These are phyloP conservation scores for Jatropha curcas DNA, from an alignment of 345 rosid species.

Conservation along the genomic window DNA sequence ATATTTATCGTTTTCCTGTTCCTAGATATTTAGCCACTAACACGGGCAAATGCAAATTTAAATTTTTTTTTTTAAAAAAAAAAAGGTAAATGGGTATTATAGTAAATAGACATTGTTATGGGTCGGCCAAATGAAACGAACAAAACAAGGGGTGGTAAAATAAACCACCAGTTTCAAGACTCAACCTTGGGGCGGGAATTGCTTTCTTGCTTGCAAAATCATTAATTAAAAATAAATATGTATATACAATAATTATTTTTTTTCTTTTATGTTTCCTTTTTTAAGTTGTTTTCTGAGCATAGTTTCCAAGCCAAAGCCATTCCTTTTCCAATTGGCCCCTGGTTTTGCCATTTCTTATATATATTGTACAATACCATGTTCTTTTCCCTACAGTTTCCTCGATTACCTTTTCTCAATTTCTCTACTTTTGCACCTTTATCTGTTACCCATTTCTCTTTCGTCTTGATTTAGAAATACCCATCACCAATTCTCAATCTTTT, in stretches of 20 bases:
- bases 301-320: neutral
- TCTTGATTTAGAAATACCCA: neutral
- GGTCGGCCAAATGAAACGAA: neutral
- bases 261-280: neutral
- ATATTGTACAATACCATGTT: neutral
- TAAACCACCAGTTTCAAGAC: conserved; percentile 32
- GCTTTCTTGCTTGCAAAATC: neutral
- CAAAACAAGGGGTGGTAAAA: conserved; percentile 36
- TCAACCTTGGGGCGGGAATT: conserved; percentile 52
- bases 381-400: neutral
- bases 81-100: neutral
- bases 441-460: neutral
- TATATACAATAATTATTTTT: neutral
- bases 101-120: neutral
- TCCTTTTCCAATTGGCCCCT: conserved; percentile 44
- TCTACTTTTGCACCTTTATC: neutral
- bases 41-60: too few species aligned
- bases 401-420: neutral
- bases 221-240: too few species aligned
- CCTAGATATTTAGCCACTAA: too few species aligned
- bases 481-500: neutral
- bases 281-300: neutral
- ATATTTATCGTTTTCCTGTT: too few species aligned
- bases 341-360: conserved; percentile 41
- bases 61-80: too few species aligned